These are phyloP conservation scores for Vigna radiata DNA, from an alignment of 306 rosid species.

Conservation along the genomic window DNA sequence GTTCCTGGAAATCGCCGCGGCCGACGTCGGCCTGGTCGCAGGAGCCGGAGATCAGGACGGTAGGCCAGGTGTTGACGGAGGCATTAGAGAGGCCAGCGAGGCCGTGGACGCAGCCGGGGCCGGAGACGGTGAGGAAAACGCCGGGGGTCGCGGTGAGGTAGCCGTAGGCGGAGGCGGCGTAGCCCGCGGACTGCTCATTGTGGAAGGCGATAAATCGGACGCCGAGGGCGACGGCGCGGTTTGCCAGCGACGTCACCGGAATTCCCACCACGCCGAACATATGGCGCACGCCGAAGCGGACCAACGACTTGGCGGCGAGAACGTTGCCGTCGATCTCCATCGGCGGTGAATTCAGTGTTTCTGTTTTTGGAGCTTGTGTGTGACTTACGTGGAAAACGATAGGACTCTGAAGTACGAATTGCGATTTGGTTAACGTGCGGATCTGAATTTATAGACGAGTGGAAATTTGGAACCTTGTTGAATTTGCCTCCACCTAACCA, in stretches of 20 bases:
- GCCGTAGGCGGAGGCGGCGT: conserved; percentile 98
- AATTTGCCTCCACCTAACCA: not conserved
- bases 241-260: conserved; percentile 92
- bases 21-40: conserved; percentile 79
- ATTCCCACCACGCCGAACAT: conserved; percentile 99
- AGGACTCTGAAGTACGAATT: not conserved
- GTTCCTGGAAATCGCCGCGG: conserved; percentile 97
- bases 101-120: conserved; percentile 97
- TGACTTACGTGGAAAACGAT: not conserved
- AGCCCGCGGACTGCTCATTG: conserved; percentile 97
- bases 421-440: not conserved
- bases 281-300: conserved; percentile 65
- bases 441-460: not conserved
- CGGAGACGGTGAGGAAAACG: conserved; percentile 89
- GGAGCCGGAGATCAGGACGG: conserved; percentile 91
- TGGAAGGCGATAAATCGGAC: conserved; percentile 87
- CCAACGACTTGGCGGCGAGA: conserved; percentile 73
- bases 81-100: conserved; percentile 93
- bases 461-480: not conserved
- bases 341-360: not conserved
- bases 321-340: conserved; percentile 68
- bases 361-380: not conserved
- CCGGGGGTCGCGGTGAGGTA: conserved; percentile 83
- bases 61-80: conserved; percentile 83
- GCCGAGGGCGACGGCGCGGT: conserved; percentile 81